phyloP scores from a whole-genome alignment of 2,329 filamentous ascomycete species.

The Colletotrichum abscissum region DNA sequence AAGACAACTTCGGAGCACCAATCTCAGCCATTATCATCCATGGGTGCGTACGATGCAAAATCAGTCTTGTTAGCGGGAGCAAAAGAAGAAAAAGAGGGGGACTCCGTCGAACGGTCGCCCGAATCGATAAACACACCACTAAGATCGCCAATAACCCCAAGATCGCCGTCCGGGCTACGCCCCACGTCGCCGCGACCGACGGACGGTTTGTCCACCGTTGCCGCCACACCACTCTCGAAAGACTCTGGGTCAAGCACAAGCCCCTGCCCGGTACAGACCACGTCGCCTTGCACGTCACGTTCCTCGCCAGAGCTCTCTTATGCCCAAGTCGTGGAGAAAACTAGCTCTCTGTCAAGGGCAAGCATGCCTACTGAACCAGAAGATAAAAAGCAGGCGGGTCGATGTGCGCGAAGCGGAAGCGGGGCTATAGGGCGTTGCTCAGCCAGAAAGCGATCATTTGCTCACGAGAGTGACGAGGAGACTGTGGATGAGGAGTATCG shows the following conservation, averaged over 20 bases:
- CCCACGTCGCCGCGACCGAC: background rate
- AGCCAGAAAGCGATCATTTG: conserved; percentile 8
- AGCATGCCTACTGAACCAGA: background rate
- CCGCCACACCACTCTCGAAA: background rate
- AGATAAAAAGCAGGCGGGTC: background rate
- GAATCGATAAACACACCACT: background rate
- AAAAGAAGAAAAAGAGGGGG: background rate
- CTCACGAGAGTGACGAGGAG: conserved; percentile 8
- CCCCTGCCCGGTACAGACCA: background rate
- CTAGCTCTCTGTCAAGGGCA: background rate
- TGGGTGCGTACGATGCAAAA: background rate
- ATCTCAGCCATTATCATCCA: background rate
- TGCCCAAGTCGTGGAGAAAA: background rate
- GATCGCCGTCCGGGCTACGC: background rate
- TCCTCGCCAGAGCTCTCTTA: background rate
- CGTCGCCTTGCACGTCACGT: background rate
- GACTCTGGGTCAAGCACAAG: background rate
- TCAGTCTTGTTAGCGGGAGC: background rate
- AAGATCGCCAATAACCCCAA: background rate
- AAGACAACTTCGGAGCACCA: background rate
- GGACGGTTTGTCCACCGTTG: background rate
- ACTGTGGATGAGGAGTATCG: background rate
- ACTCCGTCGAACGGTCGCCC: background rate
- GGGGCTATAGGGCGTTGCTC: background rate
- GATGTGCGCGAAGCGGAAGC: background rate